These are phyloP conservation scores for Arthrinium puccinioides DNA, from an alignment of 2,329 filamentous ascomycete genomes.

Conservation along the genomic window DNA sequence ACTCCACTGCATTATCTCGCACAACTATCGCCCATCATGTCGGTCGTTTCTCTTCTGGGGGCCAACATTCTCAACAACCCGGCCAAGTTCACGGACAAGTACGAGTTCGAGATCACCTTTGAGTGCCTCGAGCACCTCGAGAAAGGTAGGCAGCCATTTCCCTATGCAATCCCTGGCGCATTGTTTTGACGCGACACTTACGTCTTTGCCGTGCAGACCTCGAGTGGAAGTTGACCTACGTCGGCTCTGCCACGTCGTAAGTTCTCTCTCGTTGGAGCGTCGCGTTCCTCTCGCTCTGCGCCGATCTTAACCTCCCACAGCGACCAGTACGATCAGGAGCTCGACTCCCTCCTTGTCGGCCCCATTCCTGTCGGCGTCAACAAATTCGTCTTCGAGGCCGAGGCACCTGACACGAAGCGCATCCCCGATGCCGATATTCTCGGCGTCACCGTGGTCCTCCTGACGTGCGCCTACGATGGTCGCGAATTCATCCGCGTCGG, in stretches of 20 bases:
- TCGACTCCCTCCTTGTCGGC: conserved; percentile 91
- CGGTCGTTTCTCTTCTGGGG: conserved; percentile 89
- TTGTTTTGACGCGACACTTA: conserved; percentile 8
- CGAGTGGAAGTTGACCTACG: conserved; percentile 99
- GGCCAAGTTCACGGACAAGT: conserved; percentile 84
- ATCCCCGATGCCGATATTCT: conserved; percentile 95
- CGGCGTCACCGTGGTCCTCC: conserved; percentile 91
- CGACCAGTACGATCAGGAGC: conserved; percentile 95
- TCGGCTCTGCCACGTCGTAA: conserved; percentile 95
- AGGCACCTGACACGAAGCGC: conserved; percentile 79
- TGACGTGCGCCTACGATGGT: conserved; percentile 93
- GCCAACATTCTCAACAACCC: conserved; percentile 98
- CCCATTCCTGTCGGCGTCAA: conserved; percentile 97
- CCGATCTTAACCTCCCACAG: conserved; percentile 34
- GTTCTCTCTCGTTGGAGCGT: conserved; percentile 24
- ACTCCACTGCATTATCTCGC: not conserved
- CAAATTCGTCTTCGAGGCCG: conserved; percentile 97
- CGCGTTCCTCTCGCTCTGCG: conserved; percentile 10
- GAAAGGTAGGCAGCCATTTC: conserved; percentile 57
- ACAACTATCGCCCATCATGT: conserved; percentile 51
- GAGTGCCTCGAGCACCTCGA: conserved; percentile 92
- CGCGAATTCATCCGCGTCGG: conserved; percentile 96
- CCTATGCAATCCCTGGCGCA: no score
- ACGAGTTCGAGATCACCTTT: conserved; percentile 98
- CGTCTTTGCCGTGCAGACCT: conserved; percentile 56